A percentile compares a stretch with the other conserved stretches of the same genome.
Conservation (phyloP, 306 rosid species). For the Malus fusca region DNA sequence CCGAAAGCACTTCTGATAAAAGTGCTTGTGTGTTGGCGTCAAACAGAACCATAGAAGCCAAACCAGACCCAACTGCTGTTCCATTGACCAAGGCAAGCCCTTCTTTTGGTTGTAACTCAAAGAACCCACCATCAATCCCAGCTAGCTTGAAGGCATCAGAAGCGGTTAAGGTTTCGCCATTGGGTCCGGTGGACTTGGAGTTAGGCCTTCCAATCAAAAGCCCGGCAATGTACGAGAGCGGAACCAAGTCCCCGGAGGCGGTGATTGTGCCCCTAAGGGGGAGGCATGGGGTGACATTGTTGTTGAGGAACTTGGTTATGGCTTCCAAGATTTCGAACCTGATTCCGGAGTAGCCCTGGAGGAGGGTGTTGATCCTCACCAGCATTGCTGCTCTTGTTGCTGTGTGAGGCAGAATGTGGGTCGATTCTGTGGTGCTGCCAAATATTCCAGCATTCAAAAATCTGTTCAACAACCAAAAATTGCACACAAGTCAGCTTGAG, state of each 20-base stretch:
- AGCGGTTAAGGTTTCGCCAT: constrained; percentile 46
- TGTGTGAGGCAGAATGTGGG: constrained; percentile 58
- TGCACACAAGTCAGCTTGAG: background rate
- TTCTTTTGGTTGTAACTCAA: constrained; percentile 87
- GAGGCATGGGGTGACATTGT: constrained; percentile 66
- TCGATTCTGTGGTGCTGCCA: constrained; percentile 50
- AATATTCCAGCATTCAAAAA: constrained; percentile 90
- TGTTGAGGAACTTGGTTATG: constrained; percentile 60
- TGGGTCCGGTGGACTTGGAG: constrained; percentile 66
- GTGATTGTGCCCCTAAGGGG: constrained; percentile 82
- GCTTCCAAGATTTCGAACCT: constrained; percentile 82
- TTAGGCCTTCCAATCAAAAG: constrained; percentile 71
- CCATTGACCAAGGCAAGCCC: constrained; percentile 89
- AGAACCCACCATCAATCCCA: constrained; percentile 51
- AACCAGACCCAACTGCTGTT: constrained; percentile 88
- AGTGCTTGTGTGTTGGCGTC: constrained; percentile 61
- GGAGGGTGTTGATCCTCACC: constrained; percentile 84
- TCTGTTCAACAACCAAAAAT: constrained; percentile 28
- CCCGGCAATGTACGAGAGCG: constrained; percentile 78
- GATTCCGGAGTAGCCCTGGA: constrained; percentile 89
- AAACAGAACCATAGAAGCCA: constrained; percentile 74
- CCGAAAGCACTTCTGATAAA: constrained; percentile 58
- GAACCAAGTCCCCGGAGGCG: constrained; percentile 83
- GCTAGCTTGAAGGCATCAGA: constrained; percentile 63
- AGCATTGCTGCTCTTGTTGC: constrained; percentile 86